A percentile compares a stretch with the other conserved stretches of the same genome.
Conservation (phyloP, 495 filamentous ascomycete genomes). For the Cryomyces minteri region DNA sequence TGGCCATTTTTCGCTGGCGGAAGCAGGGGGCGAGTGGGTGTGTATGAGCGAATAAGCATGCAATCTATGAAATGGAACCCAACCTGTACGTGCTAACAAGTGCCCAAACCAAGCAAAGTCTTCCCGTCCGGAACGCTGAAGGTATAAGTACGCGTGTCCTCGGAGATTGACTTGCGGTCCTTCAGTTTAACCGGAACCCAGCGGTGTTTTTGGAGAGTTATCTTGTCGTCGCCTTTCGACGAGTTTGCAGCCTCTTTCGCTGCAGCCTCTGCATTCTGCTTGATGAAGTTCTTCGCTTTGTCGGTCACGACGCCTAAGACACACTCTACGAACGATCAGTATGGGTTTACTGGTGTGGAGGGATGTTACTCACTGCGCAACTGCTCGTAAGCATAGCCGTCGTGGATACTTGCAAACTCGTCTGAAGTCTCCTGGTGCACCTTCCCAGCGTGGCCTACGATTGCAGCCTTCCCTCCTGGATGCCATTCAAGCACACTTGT, state of each 20-base stretch:
- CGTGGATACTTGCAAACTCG: slow-evolving; percentile 20
- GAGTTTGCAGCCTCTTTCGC: slow-evolving; percentile 8
- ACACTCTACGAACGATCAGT: slow-evolving; percentile 10
- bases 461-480: slow-evolving; percentile 18
- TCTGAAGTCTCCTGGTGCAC: slow-evolving; percentile 17
- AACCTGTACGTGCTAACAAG: slow-evolving; percentile 19
- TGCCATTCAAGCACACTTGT: slow-evolving; percentile 16
- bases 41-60: slow-evolving; percentile 13
- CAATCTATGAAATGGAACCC: slow-evolving; percentile 17
- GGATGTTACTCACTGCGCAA: slow-evolving; percentile 9
- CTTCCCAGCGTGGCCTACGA: slow-evolving; percentile 17
- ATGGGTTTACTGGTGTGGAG: neutral
- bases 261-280: slow-evolving; percentile 12
- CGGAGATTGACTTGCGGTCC: slow-evolving; percentile 8
- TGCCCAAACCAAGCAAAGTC: slow-evolving; percentile 12
- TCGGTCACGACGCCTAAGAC: slow-evolving; percentile 19
- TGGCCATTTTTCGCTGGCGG: neutral
- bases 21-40: slow-evolving; percentile 14
- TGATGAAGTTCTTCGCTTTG: slow-evolving; percentile 20
- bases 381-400: slow-evolving; percentile 17
- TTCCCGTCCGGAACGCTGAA: slow-evolving; percentile 11
- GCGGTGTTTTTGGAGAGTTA: slow-evolving; percentile 8
- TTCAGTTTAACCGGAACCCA: slow-evolving; percentile 12
- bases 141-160: slow-evolving; percentile 16
- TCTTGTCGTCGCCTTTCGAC: neutral